phyloP scores from a whole-genome alignment of 768 basidiomycete species.

The Coprinopsis sp. region DNA sequence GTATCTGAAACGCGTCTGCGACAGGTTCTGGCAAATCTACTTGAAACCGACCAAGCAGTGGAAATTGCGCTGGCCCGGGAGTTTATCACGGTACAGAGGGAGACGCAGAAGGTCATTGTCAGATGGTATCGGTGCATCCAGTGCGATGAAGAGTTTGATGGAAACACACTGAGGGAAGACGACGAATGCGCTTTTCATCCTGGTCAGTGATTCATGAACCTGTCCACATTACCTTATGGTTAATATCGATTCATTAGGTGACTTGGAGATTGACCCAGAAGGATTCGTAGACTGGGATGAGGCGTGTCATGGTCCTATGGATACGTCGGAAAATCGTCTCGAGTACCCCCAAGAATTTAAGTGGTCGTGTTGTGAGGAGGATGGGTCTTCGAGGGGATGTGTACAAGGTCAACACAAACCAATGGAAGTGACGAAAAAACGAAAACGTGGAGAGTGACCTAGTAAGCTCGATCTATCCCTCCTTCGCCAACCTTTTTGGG shows the following conservation, averaged over 20 bases:
- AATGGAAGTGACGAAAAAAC: constrained; percentile 4
- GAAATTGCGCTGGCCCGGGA: constrained; percentile 40
- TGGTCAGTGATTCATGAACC: constrained; percentile 30
- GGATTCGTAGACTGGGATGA: constrained; percentile 46
- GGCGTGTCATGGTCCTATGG: constrained; percentile 42
- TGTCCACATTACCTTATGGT: neutral
- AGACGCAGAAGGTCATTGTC: constrained; percentile 31
- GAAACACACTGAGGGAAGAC: constrained; percentile 28
- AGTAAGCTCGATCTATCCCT: too few species aligned
- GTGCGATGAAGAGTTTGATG: constrained; percentile 46
- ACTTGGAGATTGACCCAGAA: constrained; percentile 36
- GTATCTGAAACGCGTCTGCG: constrained; percentile 42
- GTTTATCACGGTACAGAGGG: constrained; percentile 36
- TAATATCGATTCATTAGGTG: constrained; percentile 25
- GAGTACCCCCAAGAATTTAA: constrained; percentile 43
- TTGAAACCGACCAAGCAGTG: constrained; percentile 36
- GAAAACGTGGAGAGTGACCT: constrained; percentile 3
- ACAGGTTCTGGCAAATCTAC: constrained; percentile 32
- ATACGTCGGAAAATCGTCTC: constrained; percentile 33
- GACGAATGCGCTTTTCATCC: constrained; percentile 49
- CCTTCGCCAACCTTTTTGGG: too few species aligned
- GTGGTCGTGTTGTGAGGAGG: constrained; percentile 48
- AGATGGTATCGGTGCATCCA: constrained; percentile 45
- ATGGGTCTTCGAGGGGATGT: constrained; percentile 36
- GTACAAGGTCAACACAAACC: constrained; percentile 31